These are phyloP conservation scores for Cunninghamia lanceolata DNA, from an alignment of 75 land plant species.

Conservation along the genomic window DNA sequence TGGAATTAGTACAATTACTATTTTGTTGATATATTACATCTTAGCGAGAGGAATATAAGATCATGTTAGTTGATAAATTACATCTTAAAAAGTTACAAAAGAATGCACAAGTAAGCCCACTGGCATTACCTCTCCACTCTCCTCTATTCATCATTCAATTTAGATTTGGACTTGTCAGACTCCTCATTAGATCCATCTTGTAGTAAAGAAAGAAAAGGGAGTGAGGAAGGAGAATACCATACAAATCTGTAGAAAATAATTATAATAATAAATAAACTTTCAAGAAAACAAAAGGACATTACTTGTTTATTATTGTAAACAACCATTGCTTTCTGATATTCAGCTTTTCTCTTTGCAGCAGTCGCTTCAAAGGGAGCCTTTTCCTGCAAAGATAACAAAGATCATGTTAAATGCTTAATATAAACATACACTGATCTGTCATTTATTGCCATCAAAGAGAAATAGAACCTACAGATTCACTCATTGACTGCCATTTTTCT, in stretches of 20 bases:
- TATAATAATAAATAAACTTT: neutral
- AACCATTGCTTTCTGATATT: too few relatives aligned
- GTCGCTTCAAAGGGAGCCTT: too few relatives aligned
- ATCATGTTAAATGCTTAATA: too few relatives aligned
- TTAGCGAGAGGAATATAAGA: too few relatives aligned
- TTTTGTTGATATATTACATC: too few relatives aligned
- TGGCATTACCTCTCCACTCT: slow-evolving; percentile 19
- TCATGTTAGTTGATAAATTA: too few relatives aligned
- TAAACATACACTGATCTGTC: neutral
- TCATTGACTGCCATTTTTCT: slow-evolving; percentile 71
- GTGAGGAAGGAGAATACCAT: neutral
- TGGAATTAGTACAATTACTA: neutral
- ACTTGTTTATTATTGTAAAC: slow-evolving; percentile 34
- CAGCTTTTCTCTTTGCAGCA: too few relatives aligned
- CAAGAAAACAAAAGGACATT: neutral
- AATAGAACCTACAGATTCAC: slow-evolving; percentile 43
- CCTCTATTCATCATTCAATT: slow-evolving; percentile 68
- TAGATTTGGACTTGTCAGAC: slow-evolving; percentile 63
- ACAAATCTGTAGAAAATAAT: too few relatives aligned
- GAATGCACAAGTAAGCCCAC: neutral
- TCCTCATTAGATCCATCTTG: too few relatives aligned
- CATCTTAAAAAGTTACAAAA: too few relatives aligned
- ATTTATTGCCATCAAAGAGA: neutral
- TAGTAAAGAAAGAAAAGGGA: neutral
- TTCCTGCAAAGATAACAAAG: neutral